Conservation (phyloP, 495 filamentous ascomycete species). For the Penicillium bovifimosum region DNA sequence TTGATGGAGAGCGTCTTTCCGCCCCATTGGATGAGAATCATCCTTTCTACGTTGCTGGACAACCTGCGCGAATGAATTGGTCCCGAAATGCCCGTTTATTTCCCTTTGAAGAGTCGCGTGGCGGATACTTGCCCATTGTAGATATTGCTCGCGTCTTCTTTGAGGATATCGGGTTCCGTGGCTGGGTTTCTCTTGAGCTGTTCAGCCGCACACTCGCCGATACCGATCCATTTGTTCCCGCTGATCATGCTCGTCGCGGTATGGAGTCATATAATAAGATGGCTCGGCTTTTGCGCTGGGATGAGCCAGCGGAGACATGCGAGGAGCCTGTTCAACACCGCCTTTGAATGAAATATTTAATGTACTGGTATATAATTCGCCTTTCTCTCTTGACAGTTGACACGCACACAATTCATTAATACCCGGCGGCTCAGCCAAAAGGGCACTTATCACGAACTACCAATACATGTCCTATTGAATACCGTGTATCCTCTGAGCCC, state of each 20-base stretch:
- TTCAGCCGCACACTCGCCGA: slow-evolving; percentile 65
- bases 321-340: slow-evolving; percentile 23
- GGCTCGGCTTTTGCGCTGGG: slow-evolving; percentile 33
- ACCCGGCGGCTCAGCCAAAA: too few species aligned
- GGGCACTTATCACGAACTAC: too few species aligned
- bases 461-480: too few species aligned
- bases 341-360: slow-evolving; percentile 6
- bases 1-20: slow-evolving; percentile 62
- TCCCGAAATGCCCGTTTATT: slow-evolving; percentile 72
- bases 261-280: slow-evolving; percentile 56
- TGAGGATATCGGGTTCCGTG: slow-evolving; percentile 60
- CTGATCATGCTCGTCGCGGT: slow-evolving; percentile 59
- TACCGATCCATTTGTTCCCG: slow-evolving; percentile 46
- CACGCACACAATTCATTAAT: too few species aligned
- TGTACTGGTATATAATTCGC: too few species aligned
- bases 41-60: slow-evolving; percentile 55
- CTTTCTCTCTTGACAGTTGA: too few species aligned
- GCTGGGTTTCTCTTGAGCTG: slow-evolving; percentile 76
- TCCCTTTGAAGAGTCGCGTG: slow-evolving; percentile 62
- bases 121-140: slow-evolving; percentile 64
- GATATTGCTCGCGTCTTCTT: slow-evolving; percentile 58
- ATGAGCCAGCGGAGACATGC: slow-evolving; percentile 12
- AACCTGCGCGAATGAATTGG: slow-evolving; percentile 74
- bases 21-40: slow-evolving; percentile 58
- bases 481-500: too few species aligned